phyloP scores from a whole-genome alignment of 1,284 basidiomycete genomes.

The Ceratobasidium sp. region DNA sequence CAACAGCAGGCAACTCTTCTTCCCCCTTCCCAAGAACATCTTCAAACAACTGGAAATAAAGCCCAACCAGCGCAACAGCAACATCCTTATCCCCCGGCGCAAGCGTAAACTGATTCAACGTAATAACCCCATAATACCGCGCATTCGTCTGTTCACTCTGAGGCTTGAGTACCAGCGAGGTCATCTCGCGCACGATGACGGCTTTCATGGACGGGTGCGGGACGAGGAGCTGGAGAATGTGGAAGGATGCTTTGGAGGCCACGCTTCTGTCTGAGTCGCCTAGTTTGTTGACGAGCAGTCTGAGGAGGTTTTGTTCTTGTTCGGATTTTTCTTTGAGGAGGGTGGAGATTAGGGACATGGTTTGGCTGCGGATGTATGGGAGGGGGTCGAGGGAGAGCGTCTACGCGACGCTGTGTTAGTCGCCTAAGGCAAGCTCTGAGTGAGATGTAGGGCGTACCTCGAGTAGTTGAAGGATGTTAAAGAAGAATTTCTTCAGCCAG shows the following conservation, averaged over 20 bases:
- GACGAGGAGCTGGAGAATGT: conserved; percentile 90
- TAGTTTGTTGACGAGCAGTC: conserved; percentile 94
- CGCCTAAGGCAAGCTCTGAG: not conserved
- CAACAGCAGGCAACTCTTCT: conserved; percentile 54
- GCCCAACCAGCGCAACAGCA: conserved; percentile 84
- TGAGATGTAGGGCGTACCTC: conserved; percentile 65
- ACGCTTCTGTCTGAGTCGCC: conserved; percentile 91
- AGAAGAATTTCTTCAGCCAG: conserved; percentile 97
- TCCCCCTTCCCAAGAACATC: conserved; percentile 68
- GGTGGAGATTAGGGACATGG: conserved; percentile 73
- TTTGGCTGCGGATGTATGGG: conserved; percentile 86
- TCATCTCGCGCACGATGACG: conserved; percentile 89
- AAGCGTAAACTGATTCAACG: conserved; percentile 93
- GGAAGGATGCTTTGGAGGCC: conserved; percentile 90
- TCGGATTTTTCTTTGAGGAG: conserved; percentile 92
- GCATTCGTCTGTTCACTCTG: conserved; percentile 65
- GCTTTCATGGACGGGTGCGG: conserved; percentile 94
- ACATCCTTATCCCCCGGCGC: conserved; percentile 77
- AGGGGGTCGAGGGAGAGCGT: conserved; percentile 87
- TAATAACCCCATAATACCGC: conserved; percentile 91
- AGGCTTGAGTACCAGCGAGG: conserved; percentile 68
- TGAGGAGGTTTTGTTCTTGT: conserved; percentile 95
- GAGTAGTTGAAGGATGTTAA: conserved; percentile 88
- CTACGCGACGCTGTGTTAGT: conserved; percentile 56
- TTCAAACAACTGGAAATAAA: conserved; percentile 96